Base-by-base conservation (phyloP, 306 rosid species). In the Prosopis cineraria region DNA sequence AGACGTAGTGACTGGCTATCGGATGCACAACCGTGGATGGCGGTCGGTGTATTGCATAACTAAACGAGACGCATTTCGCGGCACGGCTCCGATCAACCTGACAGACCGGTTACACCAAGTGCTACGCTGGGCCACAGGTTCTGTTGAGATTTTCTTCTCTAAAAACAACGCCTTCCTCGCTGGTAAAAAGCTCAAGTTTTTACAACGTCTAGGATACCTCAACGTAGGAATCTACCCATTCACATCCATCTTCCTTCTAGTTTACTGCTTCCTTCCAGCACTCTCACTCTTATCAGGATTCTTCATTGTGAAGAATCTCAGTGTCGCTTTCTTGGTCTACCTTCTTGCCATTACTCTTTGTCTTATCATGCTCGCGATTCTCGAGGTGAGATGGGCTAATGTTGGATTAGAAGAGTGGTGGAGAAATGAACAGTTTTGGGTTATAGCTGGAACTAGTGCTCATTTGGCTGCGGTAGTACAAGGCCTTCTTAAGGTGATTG, bases 1-100 rank as follows among this genome's bases (percentile, higher is more conserved):
- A 53, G 90, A 87, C 24, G 90, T 87, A 50, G 88, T 87, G 1
- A 87, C 90, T 0, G 90, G 90, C 0, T 87, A 87, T 44, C 84
- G 88, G 9, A 87, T 87, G 90, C 90, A 87, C 62, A 87, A 87
- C 44, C 90, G 90, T 22, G 90, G 90, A 71, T 87, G 90, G 90
- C 86, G 82, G 29, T 87, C 90, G 0, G 86, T 87, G 22, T 87
- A 87, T 40, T 87, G 90, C 70, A 63, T 87, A 75, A 87, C 90
- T 0, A 87, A 84, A 65, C 73, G 90, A 4, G 90, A 87, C 11
- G 82, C 90, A 41, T 87, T 87, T 36, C 88, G 86, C 1, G 90
- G 90, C 5, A 73, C 88, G 12, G 90, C 90, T 0, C 90, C 90
- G 3, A 86, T 86, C 10, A 87, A 87, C 27, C 88, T 87, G 9